Evolutionary conservation across 306 rosid species (phyloP).

Genomic region (Arachis hypogaea): DNA sequence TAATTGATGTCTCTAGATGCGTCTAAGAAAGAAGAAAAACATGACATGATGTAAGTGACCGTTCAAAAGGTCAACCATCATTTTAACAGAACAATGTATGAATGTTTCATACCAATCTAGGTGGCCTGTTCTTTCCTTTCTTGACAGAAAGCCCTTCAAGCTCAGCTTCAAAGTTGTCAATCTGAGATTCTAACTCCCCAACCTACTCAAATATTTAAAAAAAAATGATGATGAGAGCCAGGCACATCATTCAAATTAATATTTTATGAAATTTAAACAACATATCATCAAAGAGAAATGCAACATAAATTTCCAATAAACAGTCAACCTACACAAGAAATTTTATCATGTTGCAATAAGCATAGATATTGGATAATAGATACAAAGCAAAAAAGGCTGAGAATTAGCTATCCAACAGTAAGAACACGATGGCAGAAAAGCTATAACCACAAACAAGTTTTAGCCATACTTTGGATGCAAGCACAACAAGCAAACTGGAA

Average conservation of each 20-base stretch:
- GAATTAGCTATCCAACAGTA: slow-evolving; percentile 24
- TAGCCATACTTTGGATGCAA: slow-evolving; percentile 34
- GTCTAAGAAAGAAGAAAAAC: slow-evolving; percentile 53
- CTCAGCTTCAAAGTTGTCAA: slow-evolving; percentile 97
- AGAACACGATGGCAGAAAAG: slow-evolving; percentile 12
- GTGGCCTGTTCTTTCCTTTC: slow-evolving; percentile 90
- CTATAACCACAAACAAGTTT: slow-evolving; percentile 14
- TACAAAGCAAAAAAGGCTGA: slow-evolving; percentile 24
- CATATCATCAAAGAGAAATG: slow-evolving; percentile 16
- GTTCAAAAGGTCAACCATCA: slow-evolving; percentile 33
- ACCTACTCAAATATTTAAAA: slow-evolving; percentile 56
- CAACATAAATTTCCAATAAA: slow-evolving; percentile 11
- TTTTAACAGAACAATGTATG: slow-evolving; percentile 15
- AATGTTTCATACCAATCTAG: slow-evolving; percentile 78
- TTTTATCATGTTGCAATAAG: slow-evolving; percentile 23
- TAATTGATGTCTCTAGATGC: slow-evolving; percentile 88
- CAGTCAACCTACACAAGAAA: slow-evolving; percentile 28
- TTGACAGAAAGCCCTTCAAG: slow-evolving; percentile 89
- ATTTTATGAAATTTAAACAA: background rate
- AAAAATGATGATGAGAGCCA: slow-evolving; percentile 29
- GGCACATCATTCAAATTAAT: slow-evolving; percentile 24
- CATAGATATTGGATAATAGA: background rate
- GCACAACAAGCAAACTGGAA: slow-evolving; percentile 34
- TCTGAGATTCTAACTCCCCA: slow-evolving; percentile 90
- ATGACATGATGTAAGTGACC: slow-evolving; percentile 17